Evolutionary conservation across 371 early-diverging fungal genomes (phyloP), one percentile per base, ranked within the genome.

Genomic region (Phascolomyces articulosus): DNA sequence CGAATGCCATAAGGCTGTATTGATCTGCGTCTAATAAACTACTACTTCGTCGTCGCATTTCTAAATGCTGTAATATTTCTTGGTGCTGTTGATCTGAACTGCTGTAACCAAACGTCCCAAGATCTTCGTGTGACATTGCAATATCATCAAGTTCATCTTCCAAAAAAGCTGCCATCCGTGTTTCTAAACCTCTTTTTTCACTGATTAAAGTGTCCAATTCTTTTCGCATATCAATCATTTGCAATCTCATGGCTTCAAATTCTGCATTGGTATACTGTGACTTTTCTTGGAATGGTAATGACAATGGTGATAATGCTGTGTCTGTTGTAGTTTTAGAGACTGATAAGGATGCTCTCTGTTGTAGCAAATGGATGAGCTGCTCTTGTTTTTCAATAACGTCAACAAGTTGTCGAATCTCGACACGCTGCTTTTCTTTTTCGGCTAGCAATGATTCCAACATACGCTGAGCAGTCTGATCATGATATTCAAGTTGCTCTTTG

Each of bases 361-460:
- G 53, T 18, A 78, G 34, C 2, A 55, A 51, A 16, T 64, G 40
- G 11, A 79, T 70, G 2, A 79, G 59, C 13, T 51, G 65, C 41
- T 77, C 80, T 65, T 79, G 80, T 16, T 71, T 38, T 4, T 51
- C 1, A 2, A 79, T 40, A 6, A 79, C 27, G 3, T 71, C 58
- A 7, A 16, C 29, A 40, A 76, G 71, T 16, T 65, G 68, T 40
- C 61, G 64, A 15, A 61, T 59, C 53, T 68, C 40, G 6, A 65
- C 23, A 16, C 15, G 31, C 4, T 66, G 60, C 23, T 60, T 15
- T 38, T 73, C 70, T 20, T 63, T 65, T 55, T 71, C 58, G 20
- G 40, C 63, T 34, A 70, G 29, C 34, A 55, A 60, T 23, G 34
- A n/a, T 55, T 59, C 27, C 8, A 71, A 40, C 15, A 59, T 53